phyloP scores from a whole-genome alignment of 495 filamentous ascomycete genomes.

The Xylaria venustula region DNA sequence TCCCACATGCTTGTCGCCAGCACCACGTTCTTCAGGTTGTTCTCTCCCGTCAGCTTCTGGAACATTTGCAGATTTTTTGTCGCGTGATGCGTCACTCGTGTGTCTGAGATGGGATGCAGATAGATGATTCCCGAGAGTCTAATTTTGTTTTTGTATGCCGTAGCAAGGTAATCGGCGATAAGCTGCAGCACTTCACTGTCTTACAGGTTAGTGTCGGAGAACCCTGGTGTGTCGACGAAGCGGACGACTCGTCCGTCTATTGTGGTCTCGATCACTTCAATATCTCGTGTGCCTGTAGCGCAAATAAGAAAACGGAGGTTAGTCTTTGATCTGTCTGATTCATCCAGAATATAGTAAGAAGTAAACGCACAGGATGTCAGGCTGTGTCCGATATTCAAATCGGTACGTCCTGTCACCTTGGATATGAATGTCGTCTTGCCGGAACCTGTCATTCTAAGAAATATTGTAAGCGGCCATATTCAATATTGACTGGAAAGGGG shows the following conservation, averaged over 20 bases:
- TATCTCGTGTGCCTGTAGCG: constrained; percentile 27
- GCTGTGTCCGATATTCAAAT: constrained; percentile 27
- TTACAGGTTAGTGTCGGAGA: constrained; percentile 40
- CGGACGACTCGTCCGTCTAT: constrained; percentile 23
- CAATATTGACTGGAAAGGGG: not conserved
- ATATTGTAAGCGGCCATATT: not conserved
- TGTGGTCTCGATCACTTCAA: constrained; percentile 18
- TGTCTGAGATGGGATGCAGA: constrained; percentile 46
- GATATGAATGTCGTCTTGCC: constrained; percentile 46
- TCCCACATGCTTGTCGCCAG: constrained; percentile 47
- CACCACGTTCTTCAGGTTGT: constrained; percentile 39
- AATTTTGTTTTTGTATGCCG: constrained; percentile 14
- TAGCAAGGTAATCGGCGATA: constrained; percentile 33
- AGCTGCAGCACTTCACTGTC: constrained; percentile 41
- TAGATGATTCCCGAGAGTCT: constrained; percentile 40
- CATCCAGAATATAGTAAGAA: not conserved
- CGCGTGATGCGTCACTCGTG: constrained; percentile 38
- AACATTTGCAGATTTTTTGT: constrained; percentile 46
- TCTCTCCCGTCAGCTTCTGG: constrained; percentile 41
- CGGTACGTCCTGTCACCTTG: constrained; percentile 25
- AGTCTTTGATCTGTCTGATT: not conserved
- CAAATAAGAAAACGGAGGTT: not conserved
- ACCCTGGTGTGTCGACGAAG: constrained; percentile 46
- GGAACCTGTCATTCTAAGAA: constrained; percentile 33
- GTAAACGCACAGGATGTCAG: constrained; percentile 30